phyloP scores from a whole-genome alignment of 139 green algal species.

The Microglena sp. region DNA sequence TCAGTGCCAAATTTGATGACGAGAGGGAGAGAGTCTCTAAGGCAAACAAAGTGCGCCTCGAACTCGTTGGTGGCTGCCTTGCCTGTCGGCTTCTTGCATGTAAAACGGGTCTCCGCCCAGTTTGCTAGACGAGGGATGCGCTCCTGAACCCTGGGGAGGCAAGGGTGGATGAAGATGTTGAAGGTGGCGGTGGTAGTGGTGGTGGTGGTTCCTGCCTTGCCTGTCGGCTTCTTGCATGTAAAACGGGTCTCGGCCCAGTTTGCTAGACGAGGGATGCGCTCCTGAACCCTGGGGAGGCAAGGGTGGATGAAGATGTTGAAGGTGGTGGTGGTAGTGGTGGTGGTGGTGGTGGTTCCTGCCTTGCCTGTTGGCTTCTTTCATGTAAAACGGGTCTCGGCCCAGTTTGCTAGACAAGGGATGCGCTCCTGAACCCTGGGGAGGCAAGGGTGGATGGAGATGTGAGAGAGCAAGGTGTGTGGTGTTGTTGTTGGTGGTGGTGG shows the following conservation, averaged over 20 bases:
- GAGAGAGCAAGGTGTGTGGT: too few relatives aligned
- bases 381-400: constrained; percentile 48
- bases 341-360: too few relatives aligned
- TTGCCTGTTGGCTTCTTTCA: too few relatives aligned
- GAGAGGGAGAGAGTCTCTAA: constrained; percentile 36
- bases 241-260: constrained; percentile 48
- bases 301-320: background rate
- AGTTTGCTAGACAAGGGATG: constrained; percentile 34
- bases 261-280: constrained; percentile 37
- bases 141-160: constrained; percentile 21
- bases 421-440: constrained; percentile 27
- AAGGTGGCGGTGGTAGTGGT: too few relatives aligned
- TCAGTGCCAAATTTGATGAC: too few relatives aligned
- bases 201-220: too few relatives aligned
- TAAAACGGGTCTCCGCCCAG: constrained; percentile 48
- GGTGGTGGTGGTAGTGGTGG: too few relatives aligned
- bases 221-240: too few relatives aligned
- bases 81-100: too few relatives aligned
- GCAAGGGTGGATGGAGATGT: background rate
- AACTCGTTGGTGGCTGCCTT: too few relatives aligned
- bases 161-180: background rate
- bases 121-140: constrained; percentile 33
- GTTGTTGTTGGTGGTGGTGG: too few relatives aligned
- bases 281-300: constrained; percentile 10
- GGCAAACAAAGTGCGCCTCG: constrained; percentile 36